These are phyloP conservation scores for Vachellia pachyceras DNA, from an alignment of 306 rosid genomes.

Conservation along the genomic window DNA sequence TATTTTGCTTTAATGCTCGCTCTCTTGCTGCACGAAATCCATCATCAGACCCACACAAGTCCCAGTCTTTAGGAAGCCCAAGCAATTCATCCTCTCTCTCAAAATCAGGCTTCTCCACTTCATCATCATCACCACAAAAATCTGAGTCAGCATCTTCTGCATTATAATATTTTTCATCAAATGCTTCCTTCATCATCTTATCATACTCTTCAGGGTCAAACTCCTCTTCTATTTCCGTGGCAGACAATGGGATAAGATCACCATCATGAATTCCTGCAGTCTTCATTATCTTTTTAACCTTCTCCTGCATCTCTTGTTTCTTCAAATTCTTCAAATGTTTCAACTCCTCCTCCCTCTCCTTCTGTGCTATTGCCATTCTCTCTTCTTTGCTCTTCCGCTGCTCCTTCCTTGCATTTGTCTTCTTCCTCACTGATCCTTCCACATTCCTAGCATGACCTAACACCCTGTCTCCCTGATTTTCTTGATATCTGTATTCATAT, in stretches of 20 bases:
- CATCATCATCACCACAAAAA: conserved; percentile 60
- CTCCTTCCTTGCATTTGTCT: conserved; percentile 74
- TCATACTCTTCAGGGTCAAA: conserved; percentile 89
- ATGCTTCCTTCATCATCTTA: conserved; percentile 79
- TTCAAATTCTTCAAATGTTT: conserved; percentile 86
- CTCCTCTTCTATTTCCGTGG: conserved; percentile 75
- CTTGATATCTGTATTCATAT: conserved; percentile 81
- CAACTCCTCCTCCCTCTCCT: conserved; percentile 93
- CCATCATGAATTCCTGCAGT: conserved; percentile 73
- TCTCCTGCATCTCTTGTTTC: conserved; percentile 86
- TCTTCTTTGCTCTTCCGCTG: conserved; percentile 91
- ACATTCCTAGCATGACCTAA: conserved; percentile 73
- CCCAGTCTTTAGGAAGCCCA: conserved; percentile 84
- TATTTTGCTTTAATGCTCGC: conserved; percentile 54
- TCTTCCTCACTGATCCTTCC: conserved; percentile 89
- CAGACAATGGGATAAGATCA: conserved; percentile 58
- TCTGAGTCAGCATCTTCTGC: conserved; percentile 65
- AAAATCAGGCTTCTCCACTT: conserved; percentile 80
- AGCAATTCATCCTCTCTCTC: conserved; percentile 85
- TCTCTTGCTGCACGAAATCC: conserved; percentile 80
- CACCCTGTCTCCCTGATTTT: conserved; percentile 75
- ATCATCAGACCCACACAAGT: conserved; percentile 50
- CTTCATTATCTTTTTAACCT: conserved; percentile 66
- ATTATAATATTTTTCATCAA: conserved; percentile 71
- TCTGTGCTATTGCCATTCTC: conserved; percentile 76